Evolutionary conservation across 495 filamentous ascomycete species (phyloP).

Genomic region (Sordaria brevicollis): DNA sequence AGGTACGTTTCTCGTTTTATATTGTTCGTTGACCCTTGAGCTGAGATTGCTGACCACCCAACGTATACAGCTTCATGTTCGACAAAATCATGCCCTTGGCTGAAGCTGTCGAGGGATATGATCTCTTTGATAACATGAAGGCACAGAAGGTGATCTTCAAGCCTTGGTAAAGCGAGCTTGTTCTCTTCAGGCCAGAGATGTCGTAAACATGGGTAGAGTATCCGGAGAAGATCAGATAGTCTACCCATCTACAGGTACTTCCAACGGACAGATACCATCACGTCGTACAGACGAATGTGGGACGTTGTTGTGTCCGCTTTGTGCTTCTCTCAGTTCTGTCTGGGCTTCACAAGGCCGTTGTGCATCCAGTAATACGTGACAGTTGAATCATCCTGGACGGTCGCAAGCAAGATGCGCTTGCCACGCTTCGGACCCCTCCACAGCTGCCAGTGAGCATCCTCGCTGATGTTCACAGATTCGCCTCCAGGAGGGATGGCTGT

Average conservation of each 20-base stretch:
- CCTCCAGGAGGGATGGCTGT: conserved; percentile 33
- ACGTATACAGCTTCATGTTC: conserved; percentile 66
- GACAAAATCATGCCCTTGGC: conserved; percentile 87
- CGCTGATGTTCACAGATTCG: conserved; percentile 7
- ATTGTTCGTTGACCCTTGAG: not conserved
- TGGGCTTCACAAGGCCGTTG: conserved; percentile 89
- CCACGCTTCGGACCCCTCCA: conserved; percentile 35
- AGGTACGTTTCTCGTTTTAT: conserved; percentile 46
- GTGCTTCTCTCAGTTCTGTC: conserved; percentile 60
- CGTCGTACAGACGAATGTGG: not conserved
- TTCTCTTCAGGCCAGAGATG: not conserved
- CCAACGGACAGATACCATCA: not conserved
- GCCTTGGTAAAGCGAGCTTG: conserved; percentile 13
- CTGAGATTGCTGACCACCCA: conserved; percentile 2
- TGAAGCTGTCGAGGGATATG: conserved; percentile 78
- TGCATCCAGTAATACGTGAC: conserved; percentile 92
- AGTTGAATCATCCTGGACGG: conserved; percentile 80
- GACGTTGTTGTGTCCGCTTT: not conserved
- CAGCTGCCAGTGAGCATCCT: conserved; percentile 18
- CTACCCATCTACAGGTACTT: not conserved
- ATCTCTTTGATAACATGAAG: conserved; percentile 86
- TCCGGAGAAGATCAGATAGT: not conserved
- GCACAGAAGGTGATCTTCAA: conserved; percentile 73
- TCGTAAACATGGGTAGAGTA: not conserved
- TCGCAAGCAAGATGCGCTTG: conserved; percentile 74